Conservation (phyloP, 2,329 filamentous ascomycete genomes). For the Hirsutella rhossiliensis region DNA sequence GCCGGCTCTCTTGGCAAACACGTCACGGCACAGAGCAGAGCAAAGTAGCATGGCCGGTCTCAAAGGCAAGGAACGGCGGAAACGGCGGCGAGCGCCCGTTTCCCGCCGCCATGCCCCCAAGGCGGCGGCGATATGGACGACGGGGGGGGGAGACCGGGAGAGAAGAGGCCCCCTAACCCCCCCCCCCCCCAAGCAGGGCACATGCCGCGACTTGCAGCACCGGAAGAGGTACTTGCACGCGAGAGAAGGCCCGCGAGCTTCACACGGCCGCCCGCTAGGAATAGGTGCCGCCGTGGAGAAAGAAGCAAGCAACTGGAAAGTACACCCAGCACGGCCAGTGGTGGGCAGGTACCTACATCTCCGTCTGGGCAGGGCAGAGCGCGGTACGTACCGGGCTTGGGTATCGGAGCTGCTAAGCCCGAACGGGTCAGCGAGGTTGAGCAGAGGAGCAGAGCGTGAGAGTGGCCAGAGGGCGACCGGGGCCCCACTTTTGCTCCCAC, state of each 20-base stretch:
- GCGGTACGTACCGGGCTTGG: conserved; percentile 2
- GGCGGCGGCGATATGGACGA: neutral
- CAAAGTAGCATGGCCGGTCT: too few species aligned
- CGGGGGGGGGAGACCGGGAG: neutral
- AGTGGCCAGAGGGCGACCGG: neutral
- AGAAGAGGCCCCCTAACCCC: neutral
- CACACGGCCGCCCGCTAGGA: too few species aligned
- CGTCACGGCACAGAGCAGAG: too few species aligned
- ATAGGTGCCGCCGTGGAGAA: too few species aligned
- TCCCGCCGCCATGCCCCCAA: neutral
- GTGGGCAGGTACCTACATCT: too few species aligned
- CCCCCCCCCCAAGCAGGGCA: too few species aligned
- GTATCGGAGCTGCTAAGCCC: conserved; percentile 9
- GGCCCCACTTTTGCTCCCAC: neutral
- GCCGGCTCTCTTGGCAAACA: too few species aligned
- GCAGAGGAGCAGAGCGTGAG: neutral
- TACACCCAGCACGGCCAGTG: too few species aligned
- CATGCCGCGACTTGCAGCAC: too few species aligned
- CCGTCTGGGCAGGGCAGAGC: neutral
- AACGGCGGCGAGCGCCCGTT: conserved; percentile 2
- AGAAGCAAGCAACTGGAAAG: too few species aligned
- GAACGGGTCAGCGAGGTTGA: neutral
- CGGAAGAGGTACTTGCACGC: too few species aligned
- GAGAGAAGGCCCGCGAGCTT: too few species aligned
- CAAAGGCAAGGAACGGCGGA: neutral